Conservation (phyloP, 2,329 filamentous ascomycete genomes). For the Rutstroemia sp. region DNA sequence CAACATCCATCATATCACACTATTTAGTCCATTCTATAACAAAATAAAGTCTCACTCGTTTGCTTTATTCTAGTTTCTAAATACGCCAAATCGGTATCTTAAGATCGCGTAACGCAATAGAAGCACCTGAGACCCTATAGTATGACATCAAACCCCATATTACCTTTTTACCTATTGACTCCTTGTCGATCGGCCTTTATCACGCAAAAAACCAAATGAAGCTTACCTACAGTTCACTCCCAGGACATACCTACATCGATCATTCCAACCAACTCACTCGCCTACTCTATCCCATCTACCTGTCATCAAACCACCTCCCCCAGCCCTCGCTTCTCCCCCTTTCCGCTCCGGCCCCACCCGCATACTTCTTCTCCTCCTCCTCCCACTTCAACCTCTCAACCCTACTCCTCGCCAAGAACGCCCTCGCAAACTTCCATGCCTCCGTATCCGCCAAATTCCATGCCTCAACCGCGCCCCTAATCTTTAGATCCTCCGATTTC, state of each 20-base stretch:
- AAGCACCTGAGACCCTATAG: not conserved
- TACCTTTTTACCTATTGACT: not conserved
- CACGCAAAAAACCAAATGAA: not conserved
- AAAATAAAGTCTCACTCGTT: not conserved
- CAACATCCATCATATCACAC: no score
- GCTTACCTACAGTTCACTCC: no score
- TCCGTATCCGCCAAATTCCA: constrained; percentile 70
- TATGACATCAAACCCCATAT: not conserved
- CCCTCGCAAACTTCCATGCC: constrained; percentile 67
- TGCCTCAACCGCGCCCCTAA: constrained; percentile 52
- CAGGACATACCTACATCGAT: not conserved
- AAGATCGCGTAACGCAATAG: not conserved
- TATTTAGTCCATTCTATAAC: no score
- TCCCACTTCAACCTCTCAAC: constrained; percentile 64
- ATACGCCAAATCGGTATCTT: not conserved
- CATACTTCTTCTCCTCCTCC: constrained; percentile 58
- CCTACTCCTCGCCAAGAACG: constrained; percentile 54
- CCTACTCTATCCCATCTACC: not conserved
- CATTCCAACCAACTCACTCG: not conserved
- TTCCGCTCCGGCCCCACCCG: constrained; percentile 47
- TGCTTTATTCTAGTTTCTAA: not conserved
- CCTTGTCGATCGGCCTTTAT: not conserved
- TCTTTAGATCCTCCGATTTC: constrained; percentile 33
- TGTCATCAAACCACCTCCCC: constrained; percentile 28
- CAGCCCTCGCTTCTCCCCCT: constrained; percentile 20